Evolutionary conservation across 2,329 filamentous ascomycete species (phyloP), one percentile per base, ranked within the genome.

Genomic region (Fusarium virguliforme): DNA sequence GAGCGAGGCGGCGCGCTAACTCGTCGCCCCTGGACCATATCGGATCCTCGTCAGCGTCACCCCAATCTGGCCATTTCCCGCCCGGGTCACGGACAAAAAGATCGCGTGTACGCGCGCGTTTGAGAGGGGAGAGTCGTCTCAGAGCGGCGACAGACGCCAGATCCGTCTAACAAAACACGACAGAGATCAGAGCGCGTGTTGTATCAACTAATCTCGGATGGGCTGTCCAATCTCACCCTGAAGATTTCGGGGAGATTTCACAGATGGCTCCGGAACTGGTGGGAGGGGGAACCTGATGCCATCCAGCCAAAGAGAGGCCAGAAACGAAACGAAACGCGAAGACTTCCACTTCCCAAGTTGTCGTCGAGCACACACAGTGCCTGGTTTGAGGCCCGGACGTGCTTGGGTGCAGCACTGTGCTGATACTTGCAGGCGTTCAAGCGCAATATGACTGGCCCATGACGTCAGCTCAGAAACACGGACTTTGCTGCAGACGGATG

Each of bases 381-480:
- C 65, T 32, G 35, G 35, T 61, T 41, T 24, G 32, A 41, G 50
- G 40, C 56, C 34, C 53, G 51, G 64, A 65, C 55, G 62, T 43
- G 48, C 46, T 38, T 60, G 41, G 46, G 37, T 24, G 43, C 60
- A 56, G 32, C 74, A 76, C 74, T 76, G 74, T 76, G 74, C 50
- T 58, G 60, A 65, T 65, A 74, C 68, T 68, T 59, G 55, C 43
- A 60, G 53, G 38, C 32, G 62, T 54, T 64, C 56, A 58, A 64
- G 67, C 67, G 71, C 67, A 74, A 72, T 69, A 75, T 76, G 74
- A 76, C 67, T 59, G 57, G 48, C 22, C 32, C 54, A 76, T 76
- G 74, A 76, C 74, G 74, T 76, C 74, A 76, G 38, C 51, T 57
- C 40, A 34, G 46, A 64, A 69, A 54, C 53, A 51, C 28, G 35